phyloP scores from a whole-genome alignment of 2,329 filamentous ascomycete species.

The Hypomyces perniciosus region DNA sequence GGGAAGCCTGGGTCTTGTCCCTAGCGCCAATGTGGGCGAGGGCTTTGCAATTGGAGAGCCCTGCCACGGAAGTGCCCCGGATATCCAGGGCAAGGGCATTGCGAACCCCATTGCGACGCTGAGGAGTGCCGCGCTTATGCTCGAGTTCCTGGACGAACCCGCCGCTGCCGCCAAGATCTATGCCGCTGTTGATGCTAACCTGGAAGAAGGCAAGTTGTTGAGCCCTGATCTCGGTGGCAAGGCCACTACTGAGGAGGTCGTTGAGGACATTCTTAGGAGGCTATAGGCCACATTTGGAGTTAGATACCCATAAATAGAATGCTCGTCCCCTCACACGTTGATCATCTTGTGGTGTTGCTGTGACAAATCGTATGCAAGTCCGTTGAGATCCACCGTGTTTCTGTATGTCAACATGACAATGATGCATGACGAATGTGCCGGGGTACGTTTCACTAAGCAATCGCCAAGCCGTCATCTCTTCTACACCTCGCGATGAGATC shows the following conservation, averaged over 20 bases:
- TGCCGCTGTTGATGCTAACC: conserved; percentile 80
- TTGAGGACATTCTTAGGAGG: conserved; percentile 78
- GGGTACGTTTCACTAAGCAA: too few relatives aligned
- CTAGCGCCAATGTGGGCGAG: conserved; percentile 56
- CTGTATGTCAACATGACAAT: too few relatives aligned
- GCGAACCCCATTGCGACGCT: conserved; percentile 87
- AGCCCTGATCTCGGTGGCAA: conserved; percentile 87
- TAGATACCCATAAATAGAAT: too few relatives aligned
- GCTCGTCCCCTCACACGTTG: too few relatives aligned
- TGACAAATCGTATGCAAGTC: too few relatives aligned
- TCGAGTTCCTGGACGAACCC: conserved; percentile 89
- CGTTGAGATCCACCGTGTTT: too few relatives aligned
- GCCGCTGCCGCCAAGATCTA: conserved; percentile 85
- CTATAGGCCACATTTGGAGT: conserved; percentile 45
- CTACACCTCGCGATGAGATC: too few relatives aligned
- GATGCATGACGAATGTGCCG: too few relatives aligned
- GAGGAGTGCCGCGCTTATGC: conserved; percentile 84
- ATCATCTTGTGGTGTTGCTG: too few relatives aligned
- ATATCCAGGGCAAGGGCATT: conserved; percentile 66
- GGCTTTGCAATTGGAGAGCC: conserved; percentile 55
- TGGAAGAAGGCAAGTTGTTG: conserved; percentile 75
- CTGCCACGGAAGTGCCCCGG: conserved; percentile 67
- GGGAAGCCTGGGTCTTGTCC: conserved; percentile 67
- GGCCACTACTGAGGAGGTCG: conserved; percentile 78
- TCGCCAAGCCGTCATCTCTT: too few relatives aligned